Base-by-base conservation (phyloP, 1,139 yeast genomes). In the Yarrowia galli region DNA sequence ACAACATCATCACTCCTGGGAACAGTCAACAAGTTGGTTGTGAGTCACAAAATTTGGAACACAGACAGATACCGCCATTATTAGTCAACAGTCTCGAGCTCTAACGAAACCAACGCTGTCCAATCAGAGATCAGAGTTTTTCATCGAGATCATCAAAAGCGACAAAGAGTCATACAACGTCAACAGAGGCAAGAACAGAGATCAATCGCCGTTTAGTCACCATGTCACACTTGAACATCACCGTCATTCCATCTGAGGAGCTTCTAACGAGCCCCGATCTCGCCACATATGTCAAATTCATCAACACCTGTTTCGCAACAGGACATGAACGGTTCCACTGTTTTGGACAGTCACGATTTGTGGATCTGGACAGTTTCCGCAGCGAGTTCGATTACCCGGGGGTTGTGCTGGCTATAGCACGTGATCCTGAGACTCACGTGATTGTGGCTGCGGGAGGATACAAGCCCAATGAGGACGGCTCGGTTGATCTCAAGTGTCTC, bases 241-340 rank as follows among this genome's bases (percentile, higher is more conserved):
- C 38, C 10, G 54, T 49, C n/a, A 28, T 49, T n/a, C 35, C 35
- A 3, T 16, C 32, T 8, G 20, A 5, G 2, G 35, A 46, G 13
- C 51, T 46, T 3, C 35, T 46, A 3, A 8, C 15, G 15, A 46
- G 51, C 35, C 20, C 51, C 7, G 15, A 46, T 2, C 20, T 46
- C 20, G 13, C 51, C 20, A 16, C 35, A 3, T 46, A 46, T 20
- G 51, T 46, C 36, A 35, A 46, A 16, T 46, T 46, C 51, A 46
- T 46, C 51, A 46, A 46, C 51, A 10, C 51, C 12, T 46, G 51
- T 12, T 46, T 46, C 16, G 35, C 22, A 4, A 46, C 51, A 7
- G 51, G 51, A 8, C 51, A 46, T 20, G 15, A 46, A 25, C 51
- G 51, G 15, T 46, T 46, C 35, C 51, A 46, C 20, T 46, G 51